Conservation (phyloP, 305 asterid species). For the Solanum hybrid region DNA sequence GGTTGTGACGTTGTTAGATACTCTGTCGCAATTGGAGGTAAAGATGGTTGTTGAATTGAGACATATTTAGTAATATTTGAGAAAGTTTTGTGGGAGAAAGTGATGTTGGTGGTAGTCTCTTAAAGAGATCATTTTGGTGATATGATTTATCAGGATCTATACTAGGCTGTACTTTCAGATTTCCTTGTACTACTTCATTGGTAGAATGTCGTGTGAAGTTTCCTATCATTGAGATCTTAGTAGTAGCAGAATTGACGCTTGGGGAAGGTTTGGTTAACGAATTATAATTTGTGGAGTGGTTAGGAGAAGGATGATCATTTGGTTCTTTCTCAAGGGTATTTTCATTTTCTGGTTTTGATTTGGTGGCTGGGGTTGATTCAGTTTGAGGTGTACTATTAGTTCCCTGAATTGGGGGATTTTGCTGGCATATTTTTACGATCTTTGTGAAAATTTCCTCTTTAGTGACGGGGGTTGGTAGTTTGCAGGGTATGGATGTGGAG, state of each 20-base stretch:
- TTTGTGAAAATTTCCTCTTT: not conserved
- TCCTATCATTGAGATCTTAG: not conserved
- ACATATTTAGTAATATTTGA: not conserved
- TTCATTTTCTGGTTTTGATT: not conserved
- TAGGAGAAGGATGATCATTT: not conserved
- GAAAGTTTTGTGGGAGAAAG: not conserved
- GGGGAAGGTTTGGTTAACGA: not conserved
- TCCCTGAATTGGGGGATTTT: not conserved
- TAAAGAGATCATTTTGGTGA: not conserved
- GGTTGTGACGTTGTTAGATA: not conserved
- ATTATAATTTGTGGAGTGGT: not conserved
- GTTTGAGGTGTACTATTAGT: not conserved
- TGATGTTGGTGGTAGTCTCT: not conserved
- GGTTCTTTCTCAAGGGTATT: not conserved
- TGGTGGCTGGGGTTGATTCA: not conserved
- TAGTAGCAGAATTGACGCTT: not conserved
- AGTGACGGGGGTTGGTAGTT: not conserved
- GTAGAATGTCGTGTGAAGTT: not conserved
- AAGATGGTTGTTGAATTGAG: too few species aligned
- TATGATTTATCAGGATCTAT: not conserved
- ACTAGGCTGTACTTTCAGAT: not conserved
- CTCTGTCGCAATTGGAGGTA: not conserved
- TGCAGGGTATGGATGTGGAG: not conserved
- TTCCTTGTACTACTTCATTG: not conserved
- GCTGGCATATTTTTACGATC: not conserved